Conservation (phyloP, 768 basidiomycete species). For the Russula sp. region DNA sequence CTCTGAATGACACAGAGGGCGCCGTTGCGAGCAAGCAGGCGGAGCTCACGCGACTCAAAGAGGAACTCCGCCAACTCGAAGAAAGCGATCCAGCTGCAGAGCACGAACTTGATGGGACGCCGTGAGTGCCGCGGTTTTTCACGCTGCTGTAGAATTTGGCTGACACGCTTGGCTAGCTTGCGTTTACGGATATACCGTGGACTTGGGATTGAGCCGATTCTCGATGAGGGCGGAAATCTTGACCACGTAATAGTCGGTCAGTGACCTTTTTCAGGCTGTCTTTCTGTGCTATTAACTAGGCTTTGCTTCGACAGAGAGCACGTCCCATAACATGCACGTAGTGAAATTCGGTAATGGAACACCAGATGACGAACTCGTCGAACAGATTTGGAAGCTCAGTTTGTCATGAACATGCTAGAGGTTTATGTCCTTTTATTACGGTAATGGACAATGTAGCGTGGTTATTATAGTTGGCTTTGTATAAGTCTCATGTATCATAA, state of each 20-base stretch:
- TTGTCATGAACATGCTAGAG: background rate
- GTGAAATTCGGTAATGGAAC: background rate
- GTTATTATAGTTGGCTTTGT: background rate
- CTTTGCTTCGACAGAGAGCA: slow-evolving; percentile 22
- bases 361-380: background rate
- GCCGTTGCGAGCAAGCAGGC: slow-evolving; percentile 59
- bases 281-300: background rate
- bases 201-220: slow-evolving; percentile 62
- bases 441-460: background rate
- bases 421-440: background rate
- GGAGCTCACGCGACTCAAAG: slow-evolving; percentile 60
- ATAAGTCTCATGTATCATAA: slow-evolving; percentile 6
- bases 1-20: slow-evolving; percentile 66
- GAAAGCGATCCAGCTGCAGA: slow-evolving; percentile 65
- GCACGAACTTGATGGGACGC: slow-evolving; percentile 62
- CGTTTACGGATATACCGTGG: slow-evolving; percentile 63
- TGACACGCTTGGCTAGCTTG: slow-evolving; percentile 36
- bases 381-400: slow-evolving; percentile 18
- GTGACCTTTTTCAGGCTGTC: slow-evolving; percentile 26
- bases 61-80: slow-evolving; percentile 53
- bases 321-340: slow-evolving; percentile 17
- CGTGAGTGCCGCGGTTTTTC: slow-evolving; percentile 37
- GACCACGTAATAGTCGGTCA: slow-evolving; percentile 62
- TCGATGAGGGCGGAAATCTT: slow-evolving; percentile 43
- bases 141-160: background rate